Conservation (phyloP, 2,329 filamentous ascomycete genomes). For the Curvularia spicifera region DNA sequence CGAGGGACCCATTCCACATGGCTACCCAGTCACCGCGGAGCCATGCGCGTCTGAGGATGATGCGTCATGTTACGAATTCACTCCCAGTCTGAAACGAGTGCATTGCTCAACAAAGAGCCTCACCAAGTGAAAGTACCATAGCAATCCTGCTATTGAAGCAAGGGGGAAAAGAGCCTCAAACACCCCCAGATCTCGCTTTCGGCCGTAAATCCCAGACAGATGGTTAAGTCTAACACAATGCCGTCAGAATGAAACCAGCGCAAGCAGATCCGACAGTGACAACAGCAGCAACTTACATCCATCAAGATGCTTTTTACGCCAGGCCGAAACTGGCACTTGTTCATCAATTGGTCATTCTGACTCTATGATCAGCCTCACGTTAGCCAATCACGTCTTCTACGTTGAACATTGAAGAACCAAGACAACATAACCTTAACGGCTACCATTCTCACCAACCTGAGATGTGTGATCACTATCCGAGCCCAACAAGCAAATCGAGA, state of each 20-base stretch:
- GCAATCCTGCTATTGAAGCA: not conserved
- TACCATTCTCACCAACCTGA: slow-evolving; percentile 29
- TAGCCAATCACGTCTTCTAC: not conserved
- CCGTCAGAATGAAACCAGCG: not conserved
- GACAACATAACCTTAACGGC: slow-evolving; percentile 29
- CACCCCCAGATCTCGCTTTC: not conserved
- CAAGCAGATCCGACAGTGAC: not conserved
- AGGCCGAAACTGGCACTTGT: slow-evolving; percentile 34
- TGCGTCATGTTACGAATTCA: not conserved
- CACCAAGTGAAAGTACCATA: not conserved
- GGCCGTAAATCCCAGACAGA: slow-evolving; percentile 5
- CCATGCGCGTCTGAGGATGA: not conserved
- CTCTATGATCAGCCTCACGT: not conserved
- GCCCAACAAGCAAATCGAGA: slow-evolving; percentile 37
- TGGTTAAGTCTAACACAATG: not conserved
- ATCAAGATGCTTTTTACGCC: slow-evolving; percentile 34
- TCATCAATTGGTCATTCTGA: slow-evolving; percentile 17
- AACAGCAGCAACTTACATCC: slow-evolving; percentile 26
- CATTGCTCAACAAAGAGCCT: slow-evolving; percentile 1
- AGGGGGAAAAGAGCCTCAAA: not conserved
- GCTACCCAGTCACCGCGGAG: not conserved
- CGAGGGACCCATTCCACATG: not conserved
- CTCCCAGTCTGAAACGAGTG: slow-evolving; percentile 4
- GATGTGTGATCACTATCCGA: slow-evolving; percentile 35
- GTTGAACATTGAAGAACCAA: slow-evolving; percentile 12